These are phyloP conservation scores for Neonectria faginata DNA, from an alignment of 2,329 filamentous ascomycete species.

Conservation along the genomic window DNA sequence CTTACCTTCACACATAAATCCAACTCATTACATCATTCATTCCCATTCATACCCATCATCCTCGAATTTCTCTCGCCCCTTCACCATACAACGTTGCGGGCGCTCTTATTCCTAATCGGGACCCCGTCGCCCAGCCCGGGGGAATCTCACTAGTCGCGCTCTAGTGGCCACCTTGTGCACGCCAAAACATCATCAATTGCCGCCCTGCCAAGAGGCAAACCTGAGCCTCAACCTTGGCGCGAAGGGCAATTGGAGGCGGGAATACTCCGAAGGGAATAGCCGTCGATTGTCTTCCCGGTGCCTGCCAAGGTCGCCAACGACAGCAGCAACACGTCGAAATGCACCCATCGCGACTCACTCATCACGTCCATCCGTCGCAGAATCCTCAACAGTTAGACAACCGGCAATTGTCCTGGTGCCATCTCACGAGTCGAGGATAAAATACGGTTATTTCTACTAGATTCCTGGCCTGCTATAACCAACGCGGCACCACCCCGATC, in stretches of 20 bases:
- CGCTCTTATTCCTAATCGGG: neutral
- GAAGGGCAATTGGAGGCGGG: constrained; percentile 38
- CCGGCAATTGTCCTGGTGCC: constrained; percentile 16
- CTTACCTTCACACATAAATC: neutral
- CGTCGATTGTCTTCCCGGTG: neutral
- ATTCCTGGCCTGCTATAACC: neutral
- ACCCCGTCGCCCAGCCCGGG: neutral
- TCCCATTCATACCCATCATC: neutral
- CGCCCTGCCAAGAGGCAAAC: constrained; percentile 32
- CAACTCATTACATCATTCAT: neutral
- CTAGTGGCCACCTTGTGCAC: neutral
- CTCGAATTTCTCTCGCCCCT: neutral
- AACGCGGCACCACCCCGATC: neutral
- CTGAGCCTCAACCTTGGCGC: constrained; percentile 36
- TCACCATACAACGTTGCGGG: neutral
- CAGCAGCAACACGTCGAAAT: neutral
- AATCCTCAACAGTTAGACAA: neutral
- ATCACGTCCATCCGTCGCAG: neutral
- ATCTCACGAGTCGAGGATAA: constrained; percentile 7
- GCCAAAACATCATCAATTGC: neutral
- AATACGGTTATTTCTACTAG: constrained; percentile 24
- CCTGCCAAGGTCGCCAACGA: neutral
- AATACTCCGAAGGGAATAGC: constrained; percentile 30
- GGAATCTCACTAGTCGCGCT: neutral
- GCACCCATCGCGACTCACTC: neutral